phyloP scores from a whole-genome alignment of 2,329 filamentous ascomycete species.

The Escovopsis sp. region DNA sequence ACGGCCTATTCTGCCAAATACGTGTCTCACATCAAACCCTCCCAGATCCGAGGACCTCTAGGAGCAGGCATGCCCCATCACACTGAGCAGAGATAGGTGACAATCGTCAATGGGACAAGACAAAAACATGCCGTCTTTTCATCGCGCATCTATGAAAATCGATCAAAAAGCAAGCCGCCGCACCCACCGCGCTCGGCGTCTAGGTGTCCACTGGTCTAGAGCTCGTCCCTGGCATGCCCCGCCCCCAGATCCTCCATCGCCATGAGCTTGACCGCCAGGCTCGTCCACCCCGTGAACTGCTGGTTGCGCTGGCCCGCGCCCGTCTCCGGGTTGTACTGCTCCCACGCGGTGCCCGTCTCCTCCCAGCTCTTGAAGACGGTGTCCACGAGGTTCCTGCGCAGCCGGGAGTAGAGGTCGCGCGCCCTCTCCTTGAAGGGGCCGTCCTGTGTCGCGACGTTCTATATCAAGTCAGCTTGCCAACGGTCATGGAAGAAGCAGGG shows the following conservation, averaged over 20 bases:
- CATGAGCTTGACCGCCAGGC: slow-evolving; percentile 94
- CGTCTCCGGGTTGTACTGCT: slow-evolving; percentile 92
- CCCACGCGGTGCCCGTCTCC: slow-evolving; percentile 92
- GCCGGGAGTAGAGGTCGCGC: slow-evolving; percentile 55
- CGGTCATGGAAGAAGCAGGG: no score
- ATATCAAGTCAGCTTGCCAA: slow-evolving; percentile 15
- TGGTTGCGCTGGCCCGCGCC: slow-evolving; percentile 89
- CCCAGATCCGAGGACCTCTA: no score
- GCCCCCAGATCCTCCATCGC: slow-evolving; percentile 60
- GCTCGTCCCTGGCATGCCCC: slow-evolving; percentile 29
- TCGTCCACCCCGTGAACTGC: slow-evolving; percentile 99
- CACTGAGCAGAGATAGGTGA: no score
- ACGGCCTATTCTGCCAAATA: no score
- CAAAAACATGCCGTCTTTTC: not conserved
- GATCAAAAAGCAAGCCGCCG: not conserved
- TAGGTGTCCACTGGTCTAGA: slow-evolving; percentile 17
- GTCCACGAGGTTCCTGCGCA: slow-evolving; percentile 73
- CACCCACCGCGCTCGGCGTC: not conserved
- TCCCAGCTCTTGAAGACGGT: slow-evolving; percentile 83
- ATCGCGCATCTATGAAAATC: not conserved
- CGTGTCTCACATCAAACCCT: no score
- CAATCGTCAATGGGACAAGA: not conserved
- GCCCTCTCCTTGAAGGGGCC: slow-evolving; percentile 59
- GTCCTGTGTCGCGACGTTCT: slow-evolving; percentile 47
- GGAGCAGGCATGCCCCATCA: no score